Evolutionary conservation across 345 rosid species (phyloP).

Genomic region (Carallia pectinifolia): DNA sequence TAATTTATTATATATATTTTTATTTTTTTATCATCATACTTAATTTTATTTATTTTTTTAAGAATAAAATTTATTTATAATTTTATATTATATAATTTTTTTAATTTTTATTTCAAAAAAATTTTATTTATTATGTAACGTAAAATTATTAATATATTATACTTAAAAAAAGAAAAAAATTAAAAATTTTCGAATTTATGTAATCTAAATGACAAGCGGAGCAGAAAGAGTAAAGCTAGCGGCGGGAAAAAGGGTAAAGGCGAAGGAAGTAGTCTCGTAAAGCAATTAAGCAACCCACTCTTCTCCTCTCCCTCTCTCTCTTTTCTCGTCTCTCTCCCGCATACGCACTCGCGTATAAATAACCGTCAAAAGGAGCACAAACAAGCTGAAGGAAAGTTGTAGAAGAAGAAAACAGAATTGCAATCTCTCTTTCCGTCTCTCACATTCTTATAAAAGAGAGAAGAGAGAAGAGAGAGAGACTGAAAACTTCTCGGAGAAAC

Average conservation of each 20-base stretch:
- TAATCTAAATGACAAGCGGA: constrained; percentile 15
- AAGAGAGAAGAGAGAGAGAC: constrained; percentile 8
- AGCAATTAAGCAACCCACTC: constrained; percentile 21
- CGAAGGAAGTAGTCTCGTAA: background rate
- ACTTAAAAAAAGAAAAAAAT: too few relatives aligned
- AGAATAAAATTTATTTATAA: too few relatives aligned
- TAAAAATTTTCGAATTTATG: too few relatives aligned
- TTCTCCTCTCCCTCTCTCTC: constrained; percentile 1
- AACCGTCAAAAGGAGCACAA: background rate
- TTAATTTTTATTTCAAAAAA: too few relatives aligned
- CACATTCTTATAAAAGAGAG: background rate
- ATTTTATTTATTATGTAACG: too few relatives aligned
- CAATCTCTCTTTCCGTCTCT: constrained; percentile 21
- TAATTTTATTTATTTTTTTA: too few relatives aligned
- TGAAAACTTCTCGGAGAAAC: constrained; percentile 21
- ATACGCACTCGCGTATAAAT: constrained; percentile 18
- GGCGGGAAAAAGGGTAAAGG: constrained; percentile 45
- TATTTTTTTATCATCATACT: too few relatives aligned
- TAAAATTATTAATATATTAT: too few relatives aligned
- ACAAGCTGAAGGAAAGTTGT: background rate
- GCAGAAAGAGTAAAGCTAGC: constrained; percentile 46
- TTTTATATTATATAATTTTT: too few relatives aligned
- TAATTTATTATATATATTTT: too few relatives aligned
- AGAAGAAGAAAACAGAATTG: constrained; percentile 11
- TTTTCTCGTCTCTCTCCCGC: background rate